These are phyloP conservation scores for Trichothecium roseum DNA, from an alignment of 2,329 filamentous ascomycete species.

Conservation along the genomic window DNA sequence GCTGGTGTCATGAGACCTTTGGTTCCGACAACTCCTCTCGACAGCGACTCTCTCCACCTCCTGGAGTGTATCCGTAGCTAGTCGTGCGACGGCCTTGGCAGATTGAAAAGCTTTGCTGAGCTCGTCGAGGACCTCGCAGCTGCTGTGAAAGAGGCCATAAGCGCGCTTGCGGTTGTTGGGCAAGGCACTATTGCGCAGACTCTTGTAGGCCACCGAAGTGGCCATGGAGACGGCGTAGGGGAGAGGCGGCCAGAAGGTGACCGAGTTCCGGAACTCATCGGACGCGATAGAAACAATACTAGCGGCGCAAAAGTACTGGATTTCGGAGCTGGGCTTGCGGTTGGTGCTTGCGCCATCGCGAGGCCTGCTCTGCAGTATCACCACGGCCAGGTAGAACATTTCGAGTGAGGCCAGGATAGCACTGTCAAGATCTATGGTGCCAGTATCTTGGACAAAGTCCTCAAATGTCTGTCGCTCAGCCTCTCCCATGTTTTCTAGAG, in stretches of 20 bases:
- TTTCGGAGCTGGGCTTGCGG: constrained; percentile 5
- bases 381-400: constrained; percentile 10
- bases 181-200: constrained; percentile 10
- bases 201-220: constrained; percentile 11
- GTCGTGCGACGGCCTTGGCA: constrained; percentile 9
- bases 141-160: constrained; percentile 8
- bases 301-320: constrained; percentile 10
- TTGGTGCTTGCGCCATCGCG: not conserved
- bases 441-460: constrained; percentile 6
- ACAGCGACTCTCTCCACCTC: constrained; percentile 10
- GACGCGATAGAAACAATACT: constrained; percentile 9
- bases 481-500: not conserved
- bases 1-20: not conserved
- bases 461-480: constrained; percentile 5
- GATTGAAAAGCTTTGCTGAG: constrained; percentile 9
- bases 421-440: constrained; percentile 2
- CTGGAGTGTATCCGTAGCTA: constrained; percentile 11
- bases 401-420: constrained; percentile 10
- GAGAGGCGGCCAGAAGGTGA: constrained; percentile 10
- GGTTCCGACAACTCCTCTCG: constrained; percentile 3
- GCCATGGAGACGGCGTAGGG: constrained; percentile 13
- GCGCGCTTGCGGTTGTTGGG: constrained; percentile 8
- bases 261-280: constrained; percentile 8
- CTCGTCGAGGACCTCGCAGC: constrained; percentile 9
- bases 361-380: constrained; percentile 10